Evolutionary conservation across 441 rosid species (phyloP).

Genomic region (Jatropha multifida): DNA sequence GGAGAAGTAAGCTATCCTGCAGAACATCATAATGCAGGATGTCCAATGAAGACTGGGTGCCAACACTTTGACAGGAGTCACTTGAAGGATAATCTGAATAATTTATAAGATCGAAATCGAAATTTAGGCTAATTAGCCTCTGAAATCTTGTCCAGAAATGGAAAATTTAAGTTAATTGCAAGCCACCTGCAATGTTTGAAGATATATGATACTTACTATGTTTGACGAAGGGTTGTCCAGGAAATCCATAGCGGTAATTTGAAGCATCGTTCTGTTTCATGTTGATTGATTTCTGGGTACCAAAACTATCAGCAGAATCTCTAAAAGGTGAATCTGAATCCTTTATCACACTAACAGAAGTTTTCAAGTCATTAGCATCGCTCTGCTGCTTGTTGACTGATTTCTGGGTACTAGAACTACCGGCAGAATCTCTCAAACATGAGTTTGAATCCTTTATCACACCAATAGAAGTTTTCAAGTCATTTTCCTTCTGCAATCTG

Average conservation of each 20-base stretch:
- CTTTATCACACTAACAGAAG: too few species aligned
- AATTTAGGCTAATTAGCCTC: constrained; percentile 34
- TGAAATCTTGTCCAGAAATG: too few species aligned
- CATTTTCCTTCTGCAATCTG: constrained; percentile 73
- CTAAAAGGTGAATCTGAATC: too few species aligned
- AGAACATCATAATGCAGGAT: constrained; percentile 32
- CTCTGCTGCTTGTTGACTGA: constrained; percentile 34
- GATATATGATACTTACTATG: too few species aligned
- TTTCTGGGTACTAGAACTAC: constrained; percentile 43
- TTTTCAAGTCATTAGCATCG: constrained; percentile 21
- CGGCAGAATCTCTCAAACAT: constrained; percentile 43
- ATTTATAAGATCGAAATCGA: constrained; percentile 44
- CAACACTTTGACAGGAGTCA: constrained; percentile 40
- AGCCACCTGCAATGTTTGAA: too few species aligned
- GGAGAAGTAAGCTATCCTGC: constrained; percentile 32
- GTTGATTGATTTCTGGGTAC: constrained; percentile 43
- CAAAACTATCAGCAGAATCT: constrained; percentile 27
- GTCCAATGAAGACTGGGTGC: constrained; percentile 42
- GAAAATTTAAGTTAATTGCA: too few species aligned
- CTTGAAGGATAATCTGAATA: constrained; percentile 47
- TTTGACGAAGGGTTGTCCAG: constrained; percentile 18
- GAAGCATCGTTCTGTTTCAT: constrained; percentile 36
- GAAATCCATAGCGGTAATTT: constrained; percentile 36
- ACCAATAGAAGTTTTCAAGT: constrained; percentile 39
- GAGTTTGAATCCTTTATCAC: constrained; percentile 60